phyloP scores from a whole-genome alignment of 1,284 basidiomycete genomes.

The Rhizoctonia solani region DNA sequence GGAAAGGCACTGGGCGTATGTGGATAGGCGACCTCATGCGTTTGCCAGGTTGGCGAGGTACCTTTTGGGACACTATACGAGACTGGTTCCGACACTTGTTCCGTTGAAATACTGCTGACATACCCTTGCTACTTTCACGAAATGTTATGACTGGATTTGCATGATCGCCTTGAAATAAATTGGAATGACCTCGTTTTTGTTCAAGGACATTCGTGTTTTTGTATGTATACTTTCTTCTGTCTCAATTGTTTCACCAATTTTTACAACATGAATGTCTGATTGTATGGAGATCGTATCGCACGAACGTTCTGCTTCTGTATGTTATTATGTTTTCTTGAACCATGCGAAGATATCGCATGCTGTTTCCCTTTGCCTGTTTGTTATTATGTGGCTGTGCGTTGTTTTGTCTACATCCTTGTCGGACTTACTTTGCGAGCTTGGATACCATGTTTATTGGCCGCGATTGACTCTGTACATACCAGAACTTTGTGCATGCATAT shows the following conservation, averaged over 20 bases:
- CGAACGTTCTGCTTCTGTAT: background rate
- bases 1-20: conserved; percentile 37
- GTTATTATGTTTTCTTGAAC: background rate
- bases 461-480: background rate
- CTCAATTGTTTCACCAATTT: background rate
- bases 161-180: background rate
- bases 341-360: conserved; percentile 6
- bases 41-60: conserved; percentile 37
- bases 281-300: conserved; percentile 4
- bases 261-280: background rate
- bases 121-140: background rate
- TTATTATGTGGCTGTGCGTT: conserved; percentile 25
- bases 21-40: conserved; percentile 35
- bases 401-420: conserved; percentile 27
- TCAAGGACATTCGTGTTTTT: conserved; percentile 1
- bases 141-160: background rate
- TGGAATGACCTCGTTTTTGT: background rate
- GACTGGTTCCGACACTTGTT: conserved; percentile 39
- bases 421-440: conserved; percentile 31
- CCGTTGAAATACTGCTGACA: conserved; percentile 2
- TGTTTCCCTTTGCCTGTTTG: background rate
- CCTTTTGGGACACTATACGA: conserved; percentile 36
- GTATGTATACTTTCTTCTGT: background rate
- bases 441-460: conserved; percentile 18
- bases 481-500: conserved; percentile 17